Evolutionary conservation across 192 early-diverging fungal species (phyloP).

Genomic region (Backusella tarrabulga): DNA sequence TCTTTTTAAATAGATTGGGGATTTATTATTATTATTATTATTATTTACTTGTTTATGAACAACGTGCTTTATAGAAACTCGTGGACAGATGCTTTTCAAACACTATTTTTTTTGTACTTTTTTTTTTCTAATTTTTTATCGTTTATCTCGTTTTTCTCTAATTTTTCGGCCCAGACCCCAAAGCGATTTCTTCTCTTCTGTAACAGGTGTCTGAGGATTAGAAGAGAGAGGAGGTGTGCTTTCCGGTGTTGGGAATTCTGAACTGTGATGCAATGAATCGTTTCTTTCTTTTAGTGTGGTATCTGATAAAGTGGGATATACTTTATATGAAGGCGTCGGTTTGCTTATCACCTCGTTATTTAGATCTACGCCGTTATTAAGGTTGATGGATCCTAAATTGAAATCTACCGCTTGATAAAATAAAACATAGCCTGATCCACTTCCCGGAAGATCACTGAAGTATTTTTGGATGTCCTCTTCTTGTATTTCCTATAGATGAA

Average conservation of each 20-base stretch:
- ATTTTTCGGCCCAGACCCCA: constrained; percentile 16
- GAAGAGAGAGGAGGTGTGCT: neutral
- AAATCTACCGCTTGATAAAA: constrained; percentile 67
- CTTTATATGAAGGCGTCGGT: neutral
- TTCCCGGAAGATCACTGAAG: constrained; percentile 72
- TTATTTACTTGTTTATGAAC: neutral
- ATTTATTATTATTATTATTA: no score
- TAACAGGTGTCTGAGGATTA: neutral
- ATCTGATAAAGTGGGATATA: neutral
- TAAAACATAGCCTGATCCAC: constrained; percentile 79
- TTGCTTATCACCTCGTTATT: neutral
- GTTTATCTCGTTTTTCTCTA: constrained; percentile 14
- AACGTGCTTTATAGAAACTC: neutral
- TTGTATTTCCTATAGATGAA: constrained; percentile 49
- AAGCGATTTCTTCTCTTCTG: constrained; percentile 8
- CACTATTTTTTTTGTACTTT: neutral
- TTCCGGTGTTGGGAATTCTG: neutral
- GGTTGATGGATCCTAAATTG: constrained; percentile 18
- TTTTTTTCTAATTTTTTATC: neutral
- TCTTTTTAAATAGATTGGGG: neutral
- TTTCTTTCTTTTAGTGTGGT: neutral
- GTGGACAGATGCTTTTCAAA: neutral
- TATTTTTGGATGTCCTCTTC: constrained; percentile 76
- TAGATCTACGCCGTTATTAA: constrained; percentile 6
- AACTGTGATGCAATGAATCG: neutral